Evolutionary conservation across 2,329 filamentous ascomycete species (phyloP), one percentile per base, ranked within the genome.

Genomic region (Pseudonectria buxi): DNA sequence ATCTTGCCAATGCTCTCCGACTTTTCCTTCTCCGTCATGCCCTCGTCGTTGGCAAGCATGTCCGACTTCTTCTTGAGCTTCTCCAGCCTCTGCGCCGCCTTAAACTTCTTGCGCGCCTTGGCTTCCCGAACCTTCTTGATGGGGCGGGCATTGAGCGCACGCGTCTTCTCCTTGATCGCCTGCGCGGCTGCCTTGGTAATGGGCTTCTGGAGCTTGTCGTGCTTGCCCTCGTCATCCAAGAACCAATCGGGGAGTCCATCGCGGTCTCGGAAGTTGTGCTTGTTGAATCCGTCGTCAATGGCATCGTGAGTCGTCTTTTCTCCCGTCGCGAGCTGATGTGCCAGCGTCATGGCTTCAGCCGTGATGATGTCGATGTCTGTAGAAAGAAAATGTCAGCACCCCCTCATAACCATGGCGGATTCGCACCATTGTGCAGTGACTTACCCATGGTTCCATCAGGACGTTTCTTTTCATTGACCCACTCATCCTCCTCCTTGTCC

Each of bases 61-160:
- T 94, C 89, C n/a, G 81, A 86, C 75, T 98, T 98, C 79, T 94
- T 95, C 68, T 88, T 86, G 45, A 98, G 69, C 68, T 95, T 95
- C 74, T 98, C 92, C 22, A 98, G 66, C 39, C 78, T 76, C 63
- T 94, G 86, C 1, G 87, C 90, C 7, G 89, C 81, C 74, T 94
- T 94, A 64, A 95, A 83, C 69, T 95, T 96, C 80, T 98, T 98
- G 40, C 92, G 76, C 25, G 89, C 90, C 65, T 94, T 89, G 15
- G 92, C 92, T 65, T 98, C 92, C 50, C 86, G 83, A 24, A 98
- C 92, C 71, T 98, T 98, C 75, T 98, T 98, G 76, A 96, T 96
- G 1, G 92, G 92, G 24, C 92, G 80, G 7, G 90, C 92, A 59
- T 98, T 96, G 51, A 94, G 76, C 1, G 92, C 89, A 24, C 90